Conservation (phyloP, 2,329 filamentous ascomycete species). For the Tolypocladium album region DNA sequence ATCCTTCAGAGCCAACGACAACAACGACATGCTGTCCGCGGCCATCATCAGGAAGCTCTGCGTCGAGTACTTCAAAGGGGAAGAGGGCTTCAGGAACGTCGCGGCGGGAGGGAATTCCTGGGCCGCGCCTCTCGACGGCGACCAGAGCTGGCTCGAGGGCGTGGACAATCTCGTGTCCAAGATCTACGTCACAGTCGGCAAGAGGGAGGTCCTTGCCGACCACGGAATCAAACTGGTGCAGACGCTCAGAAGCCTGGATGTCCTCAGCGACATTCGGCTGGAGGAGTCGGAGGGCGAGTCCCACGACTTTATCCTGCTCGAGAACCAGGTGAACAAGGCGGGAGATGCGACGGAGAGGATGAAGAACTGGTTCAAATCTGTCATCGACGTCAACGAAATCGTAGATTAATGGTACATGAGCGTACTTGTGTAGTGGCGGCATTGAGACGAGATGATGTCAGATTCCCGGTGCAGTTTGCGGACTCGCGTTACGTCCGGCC, state of each 20-base stretch:
- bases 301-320: constrained; percentile 22
- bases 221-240: constrained; percentile 15
- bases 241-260: constrained; percentile 9
- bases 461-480: neutral
- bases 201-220: constrained; percentile 19
- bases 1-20: constrained; percentile 15
- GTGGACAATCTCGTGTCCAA: constrained; percentile 8
- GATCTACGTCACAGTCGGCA: constrained; percentile 22
- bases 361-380: constrained; percentile 17
- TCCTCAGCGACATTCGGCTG: constrained; percentile 12
- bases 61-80: constrained; percentile 5
- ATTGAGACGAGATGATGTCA: neutral
- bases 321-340: constrained; percentile 11
- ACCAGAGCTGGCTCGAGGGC: constrained; percentile 15
- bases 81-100: constrained; percentile 5
- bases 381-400: neutral
- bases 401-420: too few species aligned
- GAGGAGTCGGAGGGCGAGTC: constrained; percentile 17
- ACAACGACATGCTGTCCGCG: constrained; percentile 22
- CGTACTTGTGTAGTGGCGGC: neutral
- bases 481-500: neutral
- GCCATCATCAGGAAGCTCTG: constrained; percentile 3
- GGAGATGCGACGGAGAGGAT: constrained; percentile 19
- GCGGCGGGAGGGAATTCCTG: constrained; percentile 7
- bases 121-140: constrained; percentile 18